These are phyloP conservation scores for Ophiostoma ulmi DNA, from an alignment of 2,329 filamentous ascomycete species.

Conservation along the genomic window DNA sequence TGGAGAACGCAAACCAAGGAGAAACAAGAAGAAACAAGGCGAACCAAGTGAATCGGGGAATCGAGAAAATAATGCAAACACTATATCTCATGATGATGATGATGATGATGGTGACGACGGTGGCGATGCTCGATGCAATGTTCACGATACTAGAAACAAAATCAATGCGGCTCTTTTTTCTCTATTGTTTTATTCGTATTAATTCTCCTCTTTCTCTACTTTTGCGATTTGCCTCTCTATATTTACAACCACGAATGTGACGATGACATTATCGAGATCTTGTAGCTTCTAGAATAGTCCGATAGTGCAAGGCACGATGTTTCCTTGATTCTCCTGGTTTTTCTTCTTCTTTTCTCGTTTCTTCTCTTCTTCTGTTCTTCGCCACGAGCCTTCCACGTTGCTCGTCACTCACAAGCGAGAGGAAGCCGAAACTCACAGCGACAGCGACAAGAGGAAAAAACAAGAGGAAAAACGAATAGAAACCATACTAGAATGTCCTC, in stretches of 20 bases:
- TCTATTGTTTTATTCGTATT: neutral
- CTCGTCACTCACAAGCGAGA: neutral
- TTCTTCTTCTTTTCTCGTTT: neutral
- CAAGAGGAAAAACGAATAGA: neutral
- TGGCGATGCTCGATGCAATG: neutral
- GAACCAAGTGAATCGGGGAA: neutral
- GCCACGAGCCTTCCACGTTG: neutral
- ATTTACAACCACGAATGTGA: neutral
- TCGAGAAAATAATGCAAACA: neutral
- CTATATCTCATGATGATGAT: neutral
- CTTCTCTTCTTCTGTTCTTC: neutral
- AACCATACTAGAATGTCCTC: too few relatives aligned
- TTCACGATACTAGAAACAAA: neutral
- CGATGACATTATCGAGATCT: neutral
- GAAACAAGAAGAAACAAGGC: neutral
- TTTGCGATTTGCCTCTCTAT: conserved; percentile 6
- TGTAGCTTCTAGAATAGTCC: neutral
- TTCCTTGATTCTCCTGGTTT: neutral
- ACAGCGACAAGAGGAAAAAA: neutral
- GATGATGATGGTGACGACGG: neutral
- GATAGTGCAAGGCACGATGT: neutral
- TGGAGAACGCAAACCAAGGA: neutral
- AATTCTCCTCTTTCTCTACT: neutral
- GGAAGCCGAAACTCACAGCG: neutral
- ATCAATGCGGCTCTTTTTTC: neutral